Evolutionary conservation across 129 eudicot genomes (phyloP).

Genomic region (Logfia minima): DNA sequence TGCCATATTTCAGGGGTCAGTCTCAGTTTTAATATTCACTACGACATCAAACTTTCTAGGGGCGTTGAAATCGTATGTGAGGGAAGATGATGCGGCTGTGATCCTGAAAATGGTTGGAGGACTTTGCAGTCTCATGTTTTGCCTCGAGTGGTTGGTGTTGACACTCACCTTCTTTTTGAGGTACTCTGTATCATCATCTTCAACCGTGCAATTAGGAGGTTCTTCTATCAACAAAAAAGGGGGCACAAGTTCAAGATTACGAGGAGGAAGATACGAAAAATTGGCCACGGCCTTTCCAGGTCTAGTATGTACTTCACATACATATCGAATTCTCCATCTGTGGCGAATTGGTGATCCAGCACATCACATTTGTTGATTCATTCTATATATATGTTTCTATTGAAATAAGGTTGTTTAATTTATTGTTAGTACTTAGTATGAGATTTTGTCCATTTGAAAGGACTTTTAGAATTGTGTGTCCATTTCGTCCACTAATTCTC

Average conservation of each 20-base stretch:
- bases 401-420: not conserved
- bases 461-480: too few relatives aligned
- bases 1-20: conserved; percentile 77
- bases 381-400: too few relatives aligned
- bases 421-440: too few relatives aligned
- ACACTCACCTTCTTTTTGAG: conserved; percentile 70
- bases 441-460: not conserved
- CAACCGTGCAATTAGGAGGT: not conserved
- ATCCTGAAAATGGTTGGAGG: conserved; percentile 72
- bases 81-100: conserved; percentile 61
- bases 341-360: not conserved
- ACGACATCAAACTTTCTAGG: conserved; percentile 57
- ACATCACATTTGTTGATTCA: not conserved
- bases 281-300: conserved; percentile 64
- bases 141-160: conserved; percentile 73
- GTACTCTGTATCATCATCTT: conserved; percentile 22
- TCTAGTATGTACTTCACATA: conserved; percentile 23
- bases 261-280: conserved; percentile 43
- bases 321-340: not conserved
- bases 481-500: too few relatives aligned
- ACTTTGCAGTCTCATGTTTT: conserved; percentile 57
- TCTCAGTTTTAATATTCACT: conserved; percentile 69
- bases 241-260: conserved; percentile 38
- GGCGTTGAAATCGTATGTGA: conserved; percentile 67
- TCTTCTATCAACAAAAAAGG: conserved; percentile 10